phyloP scores from a whole-genome alignment of 768 basidiomycete genomes.

The Dendrothele bispora region DNA sequence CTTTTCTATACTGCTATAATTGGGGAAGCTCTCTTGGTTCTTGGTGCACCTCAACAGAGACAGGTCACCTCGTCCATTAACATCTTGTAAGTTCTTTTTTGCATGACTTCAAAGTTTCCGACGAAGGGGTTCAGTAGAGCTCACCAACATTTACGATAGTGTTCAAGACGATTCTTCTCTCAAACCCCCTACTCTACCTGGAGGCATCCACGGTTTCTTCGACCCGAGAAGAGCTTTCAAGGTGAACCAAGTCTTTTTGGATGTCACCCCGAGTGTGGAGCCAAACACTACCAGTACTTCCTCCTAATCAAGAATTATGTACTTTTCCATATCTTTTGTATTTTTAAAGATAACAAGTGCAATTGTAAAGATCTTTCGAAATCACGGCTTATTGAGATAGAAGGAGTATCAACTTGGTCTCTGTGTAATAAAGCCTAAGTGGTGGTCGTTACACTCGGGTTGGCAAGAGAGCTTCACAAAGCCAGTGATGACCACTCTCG shows the following conservation, averaged over 20 bases:
- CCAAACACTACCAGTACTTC: too few relatives aligned
- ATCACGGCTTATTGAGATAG: too few relatives aligned
- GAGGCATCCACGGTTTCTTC: slow-evolving; percentile 23
- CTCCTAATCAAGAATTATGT: too few relatives aligned
- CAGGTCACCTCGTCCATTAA: slow-evolving; percentile 37
- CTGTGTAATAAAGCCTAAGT: too few relatives aligned
- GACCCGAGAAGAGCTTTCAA: slow-evolving; percentile 27
- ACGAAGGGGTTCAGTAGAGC: slow-evolving; percentile 13
- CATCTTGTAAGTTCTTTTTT: slow-evolving; percentile 28
- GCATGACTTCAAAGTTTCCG: slow-evolving; percentile 16
- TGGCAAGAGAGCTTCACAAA: too few relatives aligned
- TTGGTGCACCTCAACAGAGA: slow-evolving; percentile 29
- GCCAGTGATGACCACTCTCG: too few relatives aligned
- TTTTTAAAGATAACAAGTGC: too few relatives aligned
- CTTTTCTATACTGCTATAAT: slow-evolving; percentile 37
- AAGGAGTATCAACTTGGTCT: too few relatives aligned
- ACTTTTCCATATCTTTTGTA: too few relatives aligned
- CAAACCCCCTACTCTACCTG: slow-evolving; percentile 8
- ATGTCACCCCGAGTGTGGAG: too few relatives aligned
- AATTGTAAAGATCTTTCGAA: too few relatives aligned
- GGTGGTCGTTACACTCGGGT: too few relatives aligned
- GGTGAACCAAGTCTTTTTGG: slow-evolving; percentile 31
- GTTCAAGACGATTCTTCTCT: neutral
- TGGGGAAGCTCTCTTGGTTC: slow-evolving; percentile 30
- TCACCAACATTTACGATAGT: neutral